Evolutionary conservation across 495 filamentous ascomycete genomes (phyloP).

Genomic region (Neurospora sp.): DNA sequence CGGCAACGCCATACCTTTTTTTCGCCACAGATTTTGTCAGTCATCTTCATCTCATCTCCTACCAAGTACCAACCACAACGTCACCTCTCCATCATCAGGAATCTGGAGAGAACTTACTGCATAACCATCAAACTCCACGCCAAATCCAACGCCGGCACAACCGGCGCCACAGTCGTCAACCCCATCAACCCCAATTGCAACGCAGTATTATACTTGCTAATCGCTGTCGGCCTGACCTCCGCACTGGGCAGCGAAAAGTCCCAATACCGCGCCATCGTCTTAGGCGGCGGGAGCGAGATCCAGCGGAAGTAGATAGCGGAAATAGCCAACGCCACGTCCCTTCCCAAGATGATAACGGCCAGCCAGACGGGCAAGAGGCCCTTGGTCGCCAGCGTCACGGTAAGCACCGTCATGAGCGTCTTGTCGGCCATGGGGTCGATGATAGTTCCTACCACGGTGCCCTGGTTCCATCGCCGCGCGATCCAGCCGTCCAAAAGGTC

Average conservation of each 20-base stretch:
- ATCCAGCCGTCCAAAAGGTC: conserved; percentile 90
- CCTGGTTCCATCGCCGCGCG: conserved; percentile 71
- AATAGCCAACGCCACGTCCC: conserved; percentile 77
- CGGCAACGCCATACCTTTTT: conserved; percentile 59
- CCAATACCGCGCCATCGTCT: conserved; percentile 92
- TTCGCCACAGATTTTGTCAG: background rate
- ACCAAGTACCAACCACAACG: background rate
- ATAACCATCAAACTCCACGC: conserved; percentile 47
- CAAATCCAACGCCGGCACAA: conserved; percentile 47
- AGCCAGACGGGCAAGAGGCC: conserved; percentile 80
- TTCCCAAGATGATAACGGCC: conserved; percentile 76
- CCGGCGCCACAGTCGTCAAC: conserved; percentile 60
- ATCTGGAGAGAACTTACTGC: conserved; percentile 49
- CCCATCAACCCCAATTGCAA: conserved; percentile 73
- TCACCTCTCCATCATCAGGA: background rate
- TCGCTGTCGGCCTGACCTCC: conserved; percentile 81
- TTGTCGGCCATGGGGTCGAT: conserved; percentile 98
- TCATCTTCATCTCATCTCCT: background rate
- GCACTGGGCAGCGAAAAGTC: conserved; percentile 89
- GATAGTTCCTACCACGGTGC: conserved; percentile 92
- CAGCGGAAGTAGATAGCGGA: conserved; percentile 91
- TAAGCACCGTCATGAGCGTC: conserved; percentile 83
- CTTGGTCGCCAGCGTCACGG: conserved; percentile 70
- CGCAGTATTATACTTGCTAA: conserved; percentile 85
- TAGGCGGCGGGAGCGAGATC: conserved; percentile 84